Conservation (phyloP, 1,139 yeast species). For the Taphrina communis region DNA sequence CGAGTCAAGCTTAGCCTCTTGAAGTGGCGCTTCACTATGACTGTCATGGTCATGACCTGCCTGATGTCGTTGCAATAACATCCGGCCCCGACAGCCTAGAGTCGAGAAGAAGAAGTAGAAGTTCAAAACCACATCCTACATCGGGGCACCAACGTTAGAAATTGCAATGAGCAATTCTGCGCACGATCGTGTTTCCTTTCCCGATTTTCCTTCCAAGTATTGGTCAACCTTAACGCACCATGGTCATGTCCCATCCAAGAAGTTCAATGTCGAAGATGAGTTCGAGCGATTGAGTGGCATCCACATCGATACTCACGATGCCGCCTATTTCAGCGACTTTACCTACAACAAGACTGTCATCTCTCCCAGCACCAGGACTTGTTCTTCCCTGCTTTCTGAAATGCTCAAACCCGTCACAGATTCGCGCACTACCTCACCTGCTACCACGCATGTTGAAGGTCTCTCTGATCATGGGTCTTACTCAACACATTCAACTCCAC, state of each 20-base stretch:
- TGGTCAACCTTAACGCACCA: slow-evolving; percentile 29
- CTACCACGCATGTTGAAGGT: slow-evolving; percentile 27
- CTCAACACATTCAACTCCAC: slow-evolving; percentile 36
- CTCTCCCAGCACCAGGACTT: slow-evolving; percentile 32
- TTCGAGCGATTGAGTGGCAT: slow-evolving; percentile 4
- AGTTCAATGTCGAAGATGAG: slow-evolving; percentile 16
- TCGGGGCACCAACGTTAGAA: too few species aligned
- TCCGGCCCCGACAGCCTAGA: slow-evolving; percentile 17
- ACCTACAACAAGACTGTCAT: slow-evolving; percentile 20
- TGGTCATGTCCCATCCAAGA: slow-evolving; percentile 5
- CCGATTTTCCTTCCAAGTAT: slow-evolving; percentile 24
- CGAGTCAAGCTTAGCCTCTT: not conserved
- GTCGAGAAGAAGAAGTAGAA: slow-evolving; percentile 3
- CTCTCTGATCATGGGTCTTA: slow-evolving; percentile 34
- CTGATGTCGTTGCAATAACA: slow-evolving; percentile 20
- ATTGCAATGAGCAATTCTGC: not conserved
- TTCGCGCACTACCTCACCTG: slow-evolving; percentile 21
- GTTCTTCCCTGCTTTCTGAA: slow-evolving; percentile 35
- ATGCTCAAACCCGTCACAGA: slow-evolving; percentile 20
- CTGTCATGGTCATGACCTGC: slow-evolving; percentile 8
- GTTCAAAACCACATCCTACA: not conserved
- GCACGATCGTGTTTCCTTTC: slow-evolving; percentile 12
- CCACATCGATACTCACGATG: slow-evolving; percentile 20
- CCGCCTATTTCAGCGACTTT: slow-evolving; percentile 28
- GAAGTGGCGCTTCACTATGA: slow-evolving; percentile 4